These are phyloP conservation scores for Lepidium aucheri DNA, from an alignment of 345 rosid species.

Conservation along the genomic window DNA sequence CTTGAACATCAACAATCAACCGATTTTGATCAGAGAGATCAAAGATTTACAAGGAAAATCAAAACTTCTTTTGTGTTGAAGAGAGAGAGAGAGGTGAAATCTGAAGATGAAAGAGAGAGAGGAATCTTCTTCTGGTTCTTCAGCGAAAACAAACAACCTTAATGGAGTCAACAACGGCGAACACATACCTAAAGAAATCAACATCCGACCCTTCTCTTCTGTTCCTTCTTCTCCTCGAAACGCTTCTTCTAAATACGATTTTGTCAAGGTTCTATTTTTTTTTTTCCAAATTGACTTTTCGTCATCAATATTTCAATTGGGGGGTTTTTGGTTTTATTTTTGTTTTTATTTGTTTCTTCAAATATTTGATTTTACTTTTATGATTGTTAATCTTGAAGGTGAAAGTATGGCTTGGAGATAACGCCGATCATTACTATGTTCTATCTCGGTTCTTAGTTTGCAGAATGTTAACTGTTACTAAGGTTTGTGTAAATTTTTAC, in stretches of 20 bases:
- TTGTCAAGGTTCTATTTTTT: conserved; percentile 46
- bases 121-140: conserved; percentile 23
- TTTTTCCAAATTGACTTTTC: not conserved
- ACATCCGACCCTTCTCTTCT: conserved; percentile 30
- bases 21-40: not conserved
- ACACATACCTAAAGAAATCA: conserved; percentile 25
- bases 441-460: conserved; percentile 88
- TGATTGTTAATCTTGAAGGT: conserved; percentile 34
- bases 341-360: not conserved
- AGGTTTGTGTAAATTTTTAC: conserved; percentile 36
- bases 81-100: not conserved
- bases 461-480: conserved; percentile 94
- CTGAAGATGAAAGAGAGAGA: conserved; percentile 17
- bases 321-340: not conserved
- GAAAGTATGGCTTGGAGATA: conserved; percentile 95
- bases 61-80: not conserved
- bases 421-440: conserved; percentile 93
- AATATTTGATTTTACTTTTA: not conserved
- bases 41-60: not conserved
- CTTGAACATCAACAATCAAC: conserved; percentile 6
- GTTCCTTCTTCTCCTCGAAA: conserved; percentile 55
- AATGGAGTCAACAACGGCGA: conserved; percentile 17
- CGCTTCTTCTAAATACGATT: conserved; percentile 75
- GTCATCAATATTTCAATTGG: not conserved
- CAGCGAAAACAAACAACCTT: not conserved